Conservation (phyloP, 345 rosid genomes). For the Triadica sebifera region DNA sequence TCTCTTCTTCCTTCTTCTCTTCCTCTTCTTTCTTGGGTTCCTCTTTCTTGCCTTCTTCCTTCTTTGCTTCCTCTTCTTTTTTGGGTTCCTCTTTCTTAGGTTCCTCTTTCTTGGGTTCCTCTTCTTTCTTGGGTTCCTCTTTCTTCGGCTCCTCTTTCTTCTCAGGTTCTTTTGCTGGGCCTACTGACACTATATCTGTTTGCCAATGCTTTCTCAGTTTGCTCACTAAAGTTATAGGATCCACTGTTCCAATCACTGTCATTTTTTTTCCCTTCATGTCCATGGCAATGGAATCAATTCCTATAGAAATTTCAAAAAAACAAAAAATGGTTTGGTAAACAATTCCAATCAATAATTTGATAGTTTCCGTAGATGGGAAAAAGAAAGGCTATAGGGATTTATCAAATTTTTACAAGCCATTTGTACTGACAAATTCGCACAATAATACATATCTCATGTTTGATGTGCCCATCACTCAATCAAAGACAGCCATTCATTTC, state of each 20-base stretch:
- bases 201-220: constrained; percentile 81
- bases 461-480: background rate
- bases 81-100: constrained; percentile 50
- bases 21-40: constrained; percentile 47
- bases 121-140: constrained; percentile 64
- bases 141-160: constrained; percentile 67
- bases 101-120: constrained; percentile 46
- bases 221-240: constrained; percentile 67
- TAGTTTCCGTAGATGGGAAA: background rate
- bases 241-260: constrained; percentile 71
- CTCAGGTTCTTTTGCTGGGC: constrained; percentile 85
- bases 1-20: constrained; percentile 34
- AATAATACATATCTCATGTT: constrained; percentile 4
- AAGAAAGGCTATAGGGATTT: background rate
- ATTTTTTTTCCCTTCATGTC: constrained; percentile 76
- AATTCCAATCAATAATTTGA: background rate
- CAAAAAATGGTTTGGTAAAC: background rate
- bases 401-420: background rate
- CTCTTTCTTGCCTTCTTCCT: constrained; percentile 60
- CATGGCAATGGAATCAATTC: constrained; percentile 79
- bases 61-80: constrained; percentile 46
- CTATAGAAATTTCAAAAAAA: constrained; percentile 24
- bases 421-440: background rate
- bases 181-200: constrained; percentile 60
- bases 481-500: no score